These are phyloP conservation scores for Ogataea hybrid DNA, from an alignment of 1,139 yeast genomes.

Conservation along the genomic window DNA sequence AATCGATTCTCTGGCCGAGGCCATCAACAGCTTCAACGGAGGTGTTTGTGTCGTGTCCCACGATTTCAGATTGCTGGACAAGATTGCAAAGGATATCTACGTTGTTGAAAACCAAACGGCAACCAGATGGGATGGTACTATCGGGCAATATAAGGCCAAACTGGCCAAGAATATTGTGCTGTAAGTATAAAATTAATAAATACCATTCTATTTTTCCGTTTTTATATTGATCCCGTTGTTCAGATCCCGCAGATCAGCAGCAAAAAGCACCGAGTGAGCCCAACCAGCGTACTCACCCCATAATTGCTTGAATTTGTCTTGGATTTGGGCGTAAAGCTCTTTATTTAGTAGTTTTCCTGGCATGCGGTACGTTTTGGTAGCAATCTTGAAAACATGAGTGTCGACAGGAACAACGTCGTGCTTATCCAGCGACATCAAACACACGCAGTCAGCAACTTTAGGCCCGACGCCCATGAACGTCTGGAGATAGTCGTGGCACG, in stretches of 20 bases:
- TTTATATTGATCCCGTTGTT: constrained; percentile 38
- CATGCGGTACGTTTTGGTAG: constrained; percentile 73
- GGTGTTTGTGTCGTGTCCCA: constrained; percentile 99
- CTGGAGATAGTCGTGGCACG: constrained; percentile 59
- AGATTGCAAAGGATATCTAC: constrained; percentile 94
- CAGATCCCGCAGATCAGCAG: constrained; percentile 71
- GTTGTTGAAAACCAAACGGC: constrained; percentile 95
- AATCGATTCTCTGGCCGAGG: constrained; percentile 95
- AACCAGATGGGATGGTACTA: constrained; percentile 92
- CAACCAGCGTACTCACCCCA: constrained; percentile 97
- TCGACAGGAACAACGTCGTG: constrained; percentile 93
- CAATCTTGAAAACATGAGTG: constrained; percentile 94
- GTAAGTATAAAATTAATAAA: constrained; percentile 27
- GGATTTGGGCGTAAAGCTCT: constrained; percentile 59
- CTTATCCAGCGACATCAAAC: constrained; percentile 87
- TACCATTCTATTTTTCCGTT: constrained; percentile 3
- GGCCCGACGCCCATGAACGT: constrained; percentile 92
- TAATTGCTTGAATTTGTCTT: constrained; percentile 56
- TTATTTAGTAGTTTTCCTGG: constrained; percentile 38
- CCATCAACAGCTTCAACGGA: constrained; percentile 91
- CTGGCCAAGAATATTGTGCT: constrained; percentile 85
- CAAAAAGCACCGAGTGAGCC: constrained; percentile 93
- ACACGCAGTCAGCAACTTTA: constrained; percentile 94
- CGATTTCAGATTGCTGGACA: constrained; percentile 97
- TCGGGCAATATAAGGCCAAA: constrained; percentile 88